phyloP scores from a whole-genome alignment of 768 basidiomycete species.

The Chlorophyllum brunneum region DNA sequence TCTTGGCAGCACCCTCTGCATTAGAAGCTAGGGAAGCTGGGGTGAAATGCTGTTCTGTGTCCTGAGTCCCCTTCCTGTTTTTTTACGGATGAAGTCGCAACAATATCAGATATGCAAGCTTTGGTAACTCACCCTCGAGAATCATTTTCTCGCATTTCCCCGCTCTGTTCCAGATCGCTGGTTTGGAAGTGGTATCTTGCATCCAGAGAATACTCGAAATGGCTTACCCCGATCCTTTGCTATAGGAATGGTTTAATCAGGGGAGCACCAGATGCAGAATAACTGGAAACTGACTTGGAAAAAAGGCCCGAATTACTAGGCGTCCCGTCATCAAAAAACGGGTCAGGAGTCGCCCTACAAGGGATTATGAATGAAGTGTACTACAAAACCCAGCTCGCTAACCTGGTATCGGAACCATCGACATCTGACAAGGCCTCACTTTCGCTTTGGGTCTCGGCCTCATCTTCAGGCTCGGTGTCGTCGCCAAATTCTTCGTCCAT shows the following conservation, averaged over 20 bases:
- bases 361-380: neutral
- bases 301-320: neutral
- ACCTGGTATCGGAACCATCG: neutral
- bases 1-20: no score
- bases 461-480: conserved; percentile 14
- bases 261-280: neutral
- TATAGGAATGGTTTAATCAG: neutral
- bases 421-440: neutral
- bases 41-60: neutral
- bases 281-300: neutral
- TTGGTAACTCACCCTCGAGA: neutral
- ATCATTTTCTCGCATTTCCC: neutral
- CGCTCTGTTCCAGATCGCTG: neutral
- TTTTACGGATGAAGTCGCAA: neutral
- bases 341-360: neutral
- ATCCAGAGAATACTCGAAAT: neutral
- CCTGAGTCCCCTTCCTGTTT: neutral
- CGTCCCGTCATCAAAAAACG: conserved; percentile 3
- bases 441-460: conserved; percentile 3
- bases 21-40: neutral
- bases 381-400: neutral
- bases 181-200: no score
- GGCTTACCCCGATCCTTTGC: neutral
- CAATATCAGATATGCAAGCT: neutral
- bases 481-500: conserved; percentile 21